These are phyloP conservation scores for Hyparrhenia diplandra DNA, from an alignment of 176 grass and related monocot species.

Conservation along the genomic window DNA sequence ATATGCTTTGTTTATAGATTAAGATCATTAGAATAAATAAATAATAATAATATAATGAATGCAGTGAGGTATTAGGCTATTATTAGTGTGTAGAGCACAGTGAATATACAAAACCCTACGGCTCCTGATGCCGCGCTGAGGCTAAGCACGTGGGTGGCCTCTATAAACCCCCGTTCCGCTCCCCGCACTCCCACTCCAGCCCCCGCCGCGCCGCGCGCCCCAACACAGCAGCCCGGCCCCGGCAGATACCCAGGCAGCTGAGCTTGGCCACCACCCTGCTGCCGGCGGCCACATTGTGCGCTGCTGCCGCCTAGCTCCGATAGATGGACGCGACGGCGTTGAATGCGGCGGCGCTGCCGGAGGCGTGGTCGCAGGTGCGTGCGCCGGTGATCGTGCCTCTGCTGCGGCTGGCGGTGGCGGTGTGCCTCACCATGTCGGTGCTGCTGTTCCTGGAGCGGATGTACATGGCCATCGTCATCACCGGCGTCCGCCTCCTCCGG, in stretches of 20 bases:
- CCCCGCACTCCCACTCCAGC: constrained; percentile 2
- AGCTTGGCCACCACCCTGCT: too few relatives aligned
- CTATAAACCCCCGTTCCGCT: constrained; percentile 16
- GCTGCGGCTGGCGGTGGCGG: constrained; percentile 47
- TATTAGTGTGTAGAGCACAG: not conserved
- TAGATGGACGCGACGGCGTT: not conserved
- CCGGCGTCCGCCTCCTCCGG: constrained; percentile 40
- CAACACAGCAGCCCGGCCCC: not conserved
- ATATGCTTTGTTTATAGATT: not conserved
- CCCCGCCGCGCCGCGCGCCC: not conserved
- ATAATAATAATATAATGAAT: not conserved
- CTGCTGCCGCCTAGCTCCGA: too few relatives aligned
- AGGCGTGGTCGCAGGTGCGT: constrained; percentile 64
- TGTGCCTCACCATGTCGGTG: constrained; percentile 68
- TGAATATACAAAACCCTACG: constrained; percentile 19
- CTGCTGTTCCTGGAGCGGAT: constrained; percentile 66
- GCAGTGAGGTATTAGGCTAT: not conserved
- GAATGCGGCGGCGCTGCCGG: constrained; percentile 38
- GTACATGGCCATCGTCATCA: constrained; percentile 62
- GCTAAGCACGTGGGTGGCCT: not conserved
- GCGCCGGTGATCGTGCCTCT: constrained; percentile 69
- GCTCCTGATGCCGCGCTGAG: not conserved
- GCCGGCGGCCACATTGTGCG: not conserved
- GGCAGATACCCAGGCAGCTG: too few relatives aligned
- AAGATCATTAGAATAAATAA: too few relatives aligned